Base-by-base conservation (phyloP, 257 asterid species). In the Apocynum venetum region DNA sequence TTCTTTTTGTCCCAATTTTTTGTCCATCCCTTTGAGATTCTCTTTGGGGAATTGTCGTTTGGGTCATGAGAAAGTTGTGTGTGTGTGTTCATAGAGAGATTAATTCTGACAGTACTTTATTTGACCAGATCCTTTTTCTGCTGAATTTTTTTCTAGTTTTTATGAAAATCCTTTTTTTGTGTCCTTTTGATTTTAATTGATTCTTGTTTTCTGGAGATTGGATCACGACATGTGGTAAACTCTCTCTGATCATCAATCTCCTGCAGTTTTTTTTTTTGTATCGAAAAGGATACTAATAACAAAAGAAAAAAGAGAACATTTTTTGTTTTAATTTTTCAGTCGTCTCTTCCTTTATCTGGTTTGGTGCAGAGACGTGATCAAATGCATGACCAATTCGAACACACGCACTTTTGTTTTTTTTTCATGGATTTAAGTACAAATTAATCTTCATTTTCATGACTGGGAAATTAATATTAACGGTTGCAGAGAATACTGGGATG, bases 401-500 rank as follows among this genome's bases (percentile, higher is more conserved):
- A 55, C 57, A n/a, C 25, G 5, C 36, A 20, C 60, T 2, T 1
- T 40, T 9, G 9, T 60, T 19, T 61, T 44, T 47, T 47, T 69
- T 4, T 15, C 31, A 25, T 0, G 31, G 31, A 25, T 25, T 25
- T 25, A 25, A 25, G 31, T 25, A 25, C 31, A 25, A 25, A 25
- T 25, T 25, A 25, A 25, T 15, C 72, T 60, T 36, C 40, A 69
- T n/a, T 55, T 68, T 77, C 53, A 35, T 69, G 49, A 3, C n/a
- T 46, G 57, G 36, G 10, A n/a, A 51, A 48, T 47, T 48, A 55
- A 55, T 57, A 64, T 73, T 51, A 48, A 31, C 25, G 4, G 31
- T 51, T 84, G 89, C 89, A 91, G 98, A 91, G 74, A 87, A 89
- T 82, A 71, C 82, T 17, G 97, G 90, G 71, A 84, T 85, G 88